Conservation (phyloP, 2,329 filamentous ascomycete genomes). For the Talaromyces sp. region DNA sequence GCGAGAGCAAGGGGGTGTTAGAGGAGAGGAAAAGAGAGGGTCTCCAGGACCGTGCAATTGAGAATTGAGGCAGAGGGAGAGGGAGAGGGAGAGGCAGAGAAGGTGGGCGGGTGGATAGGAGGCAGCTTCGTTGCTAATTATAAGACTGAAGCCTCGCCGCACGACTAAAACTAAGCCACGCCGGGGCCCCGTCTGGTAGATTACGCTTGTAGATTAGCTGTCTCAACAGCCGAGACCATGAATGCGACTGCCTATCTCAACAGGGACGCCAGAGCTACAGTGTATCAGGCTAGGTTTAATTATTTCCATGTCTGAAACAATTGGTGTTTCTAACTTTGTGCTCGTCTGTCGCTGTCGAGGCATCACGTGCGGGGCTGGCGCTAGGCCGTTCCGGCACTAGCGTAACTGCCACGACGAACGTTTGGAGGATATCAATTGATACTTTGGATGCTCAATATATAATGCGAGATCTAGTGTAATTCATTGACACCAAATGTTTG, state of each 20-base stretch:
- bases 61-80: background rate
- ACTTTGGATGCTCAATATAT: no score
- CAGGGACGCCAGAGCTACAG: background rate
- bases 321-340: background rate
- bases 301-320: background rate
- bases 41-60: conserved; percentile 11
- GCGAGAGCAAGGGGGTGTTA: conserved; percentile 6
- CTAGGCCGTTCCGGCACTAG: background rate
- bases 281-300: background rate
- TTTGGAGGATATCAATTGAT: no score
- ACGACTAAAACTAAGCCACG: background rate
- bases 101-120: background rate
- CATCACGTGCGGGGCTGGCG: background rate
- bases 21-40: conserved; percentile 10
- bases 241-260: background rate
- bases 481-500: no score
- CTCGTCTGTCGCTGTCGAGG: background rate
- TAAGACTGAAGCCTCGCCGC: background rate
- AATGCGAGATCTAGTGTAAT: no score
- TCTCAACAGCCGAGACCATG: background rate
- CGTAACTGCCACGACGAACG: background rate
- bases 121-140: background rate
- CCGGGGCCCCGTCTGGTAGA: background rate
- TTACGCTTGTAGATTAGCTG: background rate
- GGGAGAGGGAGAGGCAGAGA: background rate